Conservation (phyloP, 169 alveolate genomes). For the Plasmodium berghei region DNA sequence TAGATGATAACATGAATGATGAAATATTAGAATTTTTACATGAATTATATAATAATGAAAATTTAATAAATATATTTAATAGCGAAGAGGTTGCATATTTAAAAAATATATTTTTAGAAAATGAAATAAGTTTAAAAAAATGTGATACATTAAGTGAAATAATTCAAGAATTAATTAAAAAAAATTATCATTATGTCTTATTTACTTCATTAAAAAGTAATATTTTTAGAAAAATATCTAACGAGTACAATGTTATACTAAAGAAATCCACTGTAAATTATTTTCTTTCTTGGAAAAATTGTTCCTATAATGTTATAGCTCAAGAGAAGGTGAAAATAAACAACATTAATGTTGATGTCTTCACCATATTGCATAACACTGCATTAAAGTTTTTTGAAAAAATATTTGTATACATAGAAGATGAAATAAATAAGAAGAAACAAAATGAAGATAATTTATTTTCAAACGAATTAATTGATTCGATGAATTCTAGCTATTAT, state of each 20-base stretch:
- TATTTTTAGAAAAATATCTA: constrained; percentile 66
- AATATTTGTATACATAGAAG: constrained; percentile 27
- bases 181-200: constrained; percentile 66
- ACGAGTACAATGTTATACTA: constrained; percentile 52
- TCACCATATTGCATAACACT: constrained; percentile 47
- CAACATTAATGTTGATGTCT: constrained; percentile 42
- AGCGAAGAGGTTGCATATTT: constrained; percentile 74
- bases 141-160: constrained; percentile 53
- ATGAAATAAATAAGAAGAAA: constrained; percentile 22
- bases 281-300: constrained; percentile 65
- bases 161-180: constrained; percentile 53
- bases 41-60: constrained; percentile 53
- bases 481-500: constrained; percentile 22
- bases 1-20: constrained; percentile 68
- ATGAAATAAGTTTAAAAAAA: constrained; percentile 45
- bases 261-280: constrained; percentile 73
- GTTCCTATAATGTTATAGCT: constrained; percentile 62
- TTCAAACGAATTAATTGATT: constrained; percentile 28
- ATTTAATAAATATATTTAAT: constrained; percentile 64
- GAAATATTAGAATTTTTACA: constrained; percentile 73
- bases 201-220: constrained; percentile 63
- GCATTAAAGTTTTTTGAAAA: constrained; percentile 47
- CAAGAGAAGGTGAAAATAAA: constrained; percentile 44
- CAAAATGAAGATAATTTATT: constrained; percentile 5
- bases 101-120: constrained; percentile 60